A percentile compares a stretch with the other conserved stretches of the same genome.
phyloP scores from a whole-genome alignment of 2,329 filamentous ascomycete species.

The Tolypocladium pustulatum region DNA sequence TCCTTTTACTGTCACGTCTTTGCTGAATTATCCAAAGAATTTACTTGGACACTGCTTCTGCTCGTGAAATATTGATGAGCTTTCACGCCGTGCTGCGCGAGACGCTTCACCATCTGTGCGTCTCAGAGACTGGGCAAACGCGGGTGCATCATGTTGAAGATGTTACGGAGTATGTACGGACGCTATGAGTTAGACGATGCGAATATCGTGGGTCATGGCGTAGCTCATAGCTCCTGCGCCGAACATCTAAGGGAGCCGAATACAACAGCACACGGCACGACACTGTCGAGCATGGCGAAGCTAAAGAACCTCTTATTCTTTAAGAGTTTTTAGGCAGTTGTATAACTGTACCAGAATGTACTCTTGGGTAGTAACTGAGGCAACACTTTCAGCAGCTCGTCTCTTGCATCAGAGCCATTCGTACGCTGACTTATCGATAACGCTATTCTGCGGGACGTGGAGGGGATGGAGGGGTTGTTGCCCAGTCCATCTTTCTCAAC shows the following conservation, averaged over 20 bases:
- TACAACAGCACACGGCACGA: neutral
- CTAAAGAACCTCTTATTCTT: neutral
- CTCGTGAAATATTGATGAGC: neutral
- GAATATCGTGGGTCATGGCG: neutral
- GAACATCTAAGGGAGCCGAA: neutral
- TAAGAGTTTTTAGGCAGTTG: neutral
- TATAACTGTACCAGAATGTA: neutral
- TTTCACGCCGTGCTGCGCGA: neutral
- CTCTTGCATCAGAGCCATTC: too few species aligned
- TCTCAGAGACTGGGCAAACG: neutral
- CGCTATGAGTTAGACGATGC: too few species aligned
- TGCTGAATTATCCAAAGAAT: neutral
- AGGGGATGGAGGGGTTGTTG: neutral
- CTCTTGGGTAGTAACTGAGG: neutral
- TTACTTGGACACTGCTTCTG: neutral
- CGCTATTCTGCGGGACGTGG: neutral
- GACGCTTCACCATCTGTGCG: neutral
- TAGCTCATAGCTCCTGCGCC: neutral
- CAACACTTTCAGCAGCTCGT: neutral
- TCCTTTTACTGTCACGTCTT: neutral
- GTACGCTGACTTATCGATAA: constrained; percentile 1
- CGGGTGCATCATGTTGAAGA: neutral
- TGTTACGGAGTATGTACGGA: neutral
- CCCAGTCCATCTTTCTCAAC: neutral
- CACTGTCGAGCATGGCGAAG: neutral